A percentile compares a stretch with the other conserved stretches of the same genome.
Conservation (phyloP, 371 early-diverging fungal species). For the Fennellomyces sp. region DNA sequence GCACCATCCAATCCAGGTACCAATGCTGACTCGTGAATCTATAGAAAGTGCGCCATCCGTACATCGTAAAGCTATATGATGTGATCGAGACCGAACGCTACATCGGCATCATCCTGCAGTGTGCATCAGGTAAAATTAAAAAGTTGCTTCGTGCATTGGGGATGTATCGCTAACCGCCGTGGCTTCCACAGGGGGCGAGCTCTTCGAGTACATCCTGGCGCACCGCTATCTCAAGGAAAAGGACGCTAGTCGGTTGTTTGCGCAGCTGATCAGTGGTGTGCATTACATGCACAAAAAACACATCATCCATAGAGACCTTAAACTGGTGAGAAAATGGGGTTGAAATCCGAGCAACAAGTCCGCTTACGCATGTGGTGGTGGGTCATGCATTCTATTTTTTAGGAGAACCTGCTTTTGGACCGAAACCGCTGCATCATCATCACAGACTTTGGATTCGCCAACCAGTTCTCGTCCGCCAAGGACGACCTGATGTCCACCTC, state of each 20-base stretch:
- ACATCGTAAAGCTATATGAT: slow-evolving; percentile 93
- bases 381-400: slow-evolving; percentile 13
- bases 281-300: slow-evolving; percentile 86
- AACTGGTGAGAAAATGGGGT: slow-evolving; percentile 63
- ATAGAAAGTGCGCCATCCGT: slow-evolving; percentile 85
- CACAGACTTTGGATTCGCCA: slow-evolving; percentile 99
- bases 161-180: neutral
- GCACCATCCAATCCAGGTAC: neutral
- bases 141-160: neutral
- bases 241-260: slow-evolving; percentile 91
- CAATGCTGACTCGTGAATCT: neutral
- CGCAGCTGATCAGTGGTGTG: slow-evolving; percentile 92
- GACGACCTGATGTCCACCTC: slow-evolving; percentile 89
- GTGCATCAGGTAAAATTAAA: slow-evolving; percentile 75
- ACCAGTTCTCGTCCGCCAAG: slow-evolving; percentile 76
- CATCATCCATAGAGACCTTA: slow-evolving; percentile 96
- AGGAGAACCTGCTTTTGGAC: slow-evolving; percentile 94
- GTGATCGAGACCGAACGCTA: slow-evolving; percentile 95
- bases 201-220: slow-evolving; percentile 96
- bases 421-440: slow-evolving; percentile 90
- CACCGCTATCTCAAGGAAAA: slow-evolving; percentile 88
- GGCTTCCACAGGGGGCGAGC: slow-evolving; percentile 76
- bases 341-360: no score
- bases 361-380: neutral
- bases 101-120: slow-evolving; percentile 95